Conservation (phyloP, 805 yeast species). For the Candida coquimbonensis region DNA sequence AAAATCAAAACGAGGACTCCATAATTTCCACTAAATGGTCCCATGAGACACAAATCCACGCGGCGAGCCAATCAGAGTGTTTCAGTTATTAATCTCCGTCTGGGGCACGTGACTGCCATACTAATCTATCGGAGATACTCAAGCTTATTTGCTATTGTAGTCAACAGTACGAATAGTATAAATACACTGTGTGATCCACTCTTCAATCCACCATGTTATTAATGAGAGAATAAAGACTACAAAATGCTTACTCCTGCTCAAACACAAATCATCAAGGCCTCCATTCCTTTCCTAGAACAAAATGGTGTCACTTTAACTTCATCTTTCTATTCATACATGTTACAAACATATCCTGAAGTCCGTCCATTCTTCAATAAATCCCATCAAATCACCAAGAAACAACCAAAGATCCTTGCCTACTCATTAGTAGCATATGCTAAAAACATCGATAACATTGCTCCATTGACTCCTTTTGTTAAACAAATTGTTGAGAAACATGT, state of each 20-base stretch:
- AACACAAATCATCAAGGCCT: constrained; percentile 33
- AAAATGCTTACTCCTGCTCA: constrained; percentile 24
- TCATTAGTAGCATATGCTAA: constrained; percentile 57
- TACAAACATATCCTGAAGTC: constrained; percentile 45
- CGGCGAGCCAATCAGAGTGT: background rate
- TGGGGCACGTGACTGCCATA: background rate
- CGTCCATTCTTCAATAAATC: constrained; percentile 53
- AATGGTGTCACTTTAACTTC: constrained; percentile 50
- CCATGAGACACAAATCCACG: background rate
- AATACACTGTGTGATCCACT: no score
- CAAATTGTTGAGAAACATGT: constrained; percentile 61
- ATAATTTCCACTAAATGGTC: no score
- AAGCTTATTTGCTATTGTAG: no score
- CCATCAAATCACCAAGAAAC: constrained; percentile 47
- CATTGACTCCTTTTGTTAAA: constrained; percentile 45
- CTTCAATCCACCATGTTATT: no score
- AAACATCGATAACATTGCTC: constrained; percentile 51
- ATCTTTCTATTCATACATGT: constrained; percentile 49
- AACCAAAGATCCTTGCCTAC: constrained; percentile 58
- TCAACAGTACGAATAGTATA: no score
- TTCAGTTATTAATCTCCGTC: background rate
- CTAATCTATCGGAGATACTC: background rate
- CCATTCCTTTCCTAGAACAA: constrained; percentile 50
- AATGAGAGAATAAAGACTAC: no score
- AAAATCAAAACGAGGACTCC: no score